phyloP scores from a whole-genome alignment of 2,329 filamentous ascomycete genomes.

The Fusarium zealandicum region DNA sequence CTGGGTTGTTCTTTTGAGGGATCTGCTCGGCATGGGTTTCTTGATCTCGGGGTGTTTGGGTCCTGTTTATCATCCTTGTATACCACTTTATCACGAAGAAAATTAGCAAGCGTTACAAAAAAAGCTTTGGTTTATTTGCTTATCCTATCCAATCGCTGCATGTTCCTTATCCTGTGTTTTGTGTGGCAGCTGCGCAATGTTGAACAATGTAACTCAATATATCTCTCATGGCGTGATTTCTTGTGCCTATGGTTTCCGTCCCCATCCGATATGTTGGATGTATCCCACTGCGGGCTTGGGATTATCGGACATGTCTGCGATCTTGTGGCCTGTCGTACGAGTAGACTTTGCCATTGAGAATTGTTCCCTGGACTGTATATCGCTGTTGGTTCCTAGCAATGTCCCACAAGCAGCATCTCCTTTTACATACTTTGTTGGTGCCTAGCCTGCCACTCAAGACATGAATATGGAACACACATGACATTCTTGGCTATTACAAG shows the following conservation, averaged over 20 bases:
- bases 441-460: no score
- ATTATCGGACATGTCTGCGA: no score
- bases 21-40: not conserved
- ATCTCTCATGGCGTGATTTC: not conserved
- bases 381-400: no score
- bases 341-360: no score
- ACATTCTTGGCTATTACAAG: no score
- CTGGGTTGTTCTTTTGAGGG: not conserved
- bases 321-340: no score
- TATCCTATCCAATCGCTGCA: not conserved
- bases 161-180: not conserved
- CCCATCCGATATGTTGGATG: not conserved
- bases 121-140: not conserved
- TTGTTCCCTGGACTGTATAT: no score
- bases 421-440: no score
- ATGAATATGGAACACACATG: no score
- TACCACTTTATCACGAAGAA: conserved; percentile 7
- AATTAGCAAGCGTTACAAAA: conserved; percentile 13
- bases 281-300: not conserved
- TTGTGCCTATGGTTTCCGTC: not conserved
- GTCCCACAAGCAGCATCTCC: no score
- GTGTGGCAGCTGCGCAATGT: not conserved
- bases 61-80: not conserved
- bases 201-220: no score
- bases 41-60: conserved; percentile 4